phyloP scores from a whole-genome alignment of 2,329 filamentous ascomycete genomes.

The Trichoderma simmonsii region DNA sequence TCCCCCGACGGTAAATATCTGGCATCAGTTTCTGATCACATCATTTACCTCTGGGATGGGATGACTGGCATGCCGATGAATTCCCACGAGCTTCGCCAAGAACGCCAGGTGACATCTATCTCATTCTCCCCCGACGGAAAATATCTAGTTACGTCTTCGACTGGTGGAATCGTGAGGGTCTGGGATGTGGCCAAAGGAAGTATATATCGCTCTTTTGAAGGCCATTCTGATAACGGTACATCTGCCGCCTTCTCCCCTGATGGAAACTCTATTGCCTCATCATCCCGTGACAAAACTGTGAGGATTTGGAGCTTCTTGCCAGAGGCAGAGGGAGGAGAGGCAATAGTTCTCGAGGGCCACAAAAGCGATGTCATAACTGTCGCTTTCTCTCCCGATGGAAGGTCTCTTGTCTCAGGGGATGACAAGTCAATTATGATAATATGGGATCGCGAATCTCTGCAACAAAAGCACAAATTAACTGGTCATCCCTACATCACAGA shows the following conservation, averaged over 20 bases:
- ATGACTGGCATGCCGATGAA: neutral
- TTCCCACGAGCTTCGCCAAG: neutral
- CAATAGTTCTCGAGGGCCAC: neutral
- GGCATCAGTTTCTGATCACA: rapidly evolving
- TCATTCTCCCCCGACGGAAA: neutral
- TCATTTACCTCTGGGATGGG: neutral
- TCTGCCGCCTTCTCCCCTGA: neutral
- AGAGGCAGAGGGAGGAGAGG: neutral
- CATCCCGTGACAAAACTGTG: neutral
- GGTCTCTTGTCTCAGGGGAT: neutral
- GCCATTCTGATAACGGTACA: neutral
- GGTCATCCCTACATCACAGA: neutral
- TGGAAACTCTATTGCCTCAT: neutral
- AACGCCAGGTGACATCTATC: neutral
- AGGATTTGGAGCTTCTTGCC: neutral
- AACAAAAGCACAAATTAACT: rapidly evolving
- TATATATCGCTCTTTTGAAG: neutral
- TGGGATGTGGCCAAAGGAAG: neutral
- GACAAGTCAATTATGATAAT: neutral
- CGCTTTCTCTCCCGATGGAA: neutral
- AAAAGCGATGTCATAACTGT: rapidly evolving
- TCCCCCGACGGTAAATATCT: neutral
- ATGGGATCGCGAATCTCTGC: neutral
- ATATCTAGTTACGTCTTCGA: neutral
- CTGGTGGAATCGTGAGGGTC: neutral